phyloP scores from a whole-genome alignment of 305 asterid species.

The Fraxinus nigra region DNA sequence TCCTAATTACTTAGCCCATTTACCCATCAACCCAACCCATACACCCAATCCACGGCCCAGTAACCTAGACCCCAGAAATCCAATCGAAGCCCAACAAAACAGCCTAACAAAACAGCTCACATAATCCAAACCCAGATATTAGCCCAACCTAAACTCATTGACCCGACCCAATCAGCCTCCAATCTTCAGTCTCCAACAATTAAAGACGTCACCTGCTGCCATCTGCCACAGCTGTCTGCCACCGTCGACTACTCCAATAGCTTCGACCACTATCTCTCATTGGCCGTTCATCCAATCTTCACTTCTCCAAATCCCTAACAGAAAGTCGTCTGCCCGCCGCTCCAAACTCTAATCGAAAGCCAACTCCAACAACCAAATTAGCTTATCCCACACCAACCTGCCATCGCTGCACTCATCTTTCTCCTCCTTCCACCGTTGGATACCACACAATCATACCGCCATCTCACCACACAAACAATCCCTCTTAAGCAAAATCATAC shows the following conservation, averaged over 20 bases:
- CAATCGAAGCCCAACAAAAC: background rate
- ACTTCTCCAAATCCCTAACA: background rate
- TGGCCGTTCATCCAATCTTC: background rate
- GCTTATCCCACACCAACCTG: background rate
- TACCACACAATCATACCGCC: background rate
- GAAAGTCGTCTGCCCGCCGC: background rate
- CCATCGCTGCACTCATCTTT: background rate
- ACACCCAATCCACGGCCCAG: background rate
- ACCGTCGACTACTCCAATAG: background rate
- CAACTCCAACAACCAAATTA: background rate
- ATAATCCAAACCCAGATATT: background rate
- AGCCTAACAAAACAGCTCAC: background rate
- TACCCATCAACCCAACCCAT: background rate
- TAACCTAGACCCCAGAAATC: background rate
- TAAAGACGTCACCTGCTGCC: background rate
- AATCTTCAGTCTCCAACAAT: background rate
- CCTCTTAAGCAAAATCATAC: background rate
- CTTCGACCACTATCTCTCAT: background rate
- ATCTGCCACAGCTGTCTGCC: background rate
- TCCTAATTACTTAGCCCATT: background rate
- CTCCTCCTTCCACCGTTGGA: background rate
- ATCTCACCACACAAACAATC: background rate
- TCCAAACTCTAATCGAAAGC: background rate
- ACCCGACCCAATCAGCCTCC: background rate
- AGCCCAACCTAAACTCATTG: background rate